Percentiles rank a stretch among this genome's conserved stretches.
Evolutionary conservation across 495 filamentous ascomycete genomes (phyloP).

Genomic region (Hyaloscypha bicolor): DNA sequence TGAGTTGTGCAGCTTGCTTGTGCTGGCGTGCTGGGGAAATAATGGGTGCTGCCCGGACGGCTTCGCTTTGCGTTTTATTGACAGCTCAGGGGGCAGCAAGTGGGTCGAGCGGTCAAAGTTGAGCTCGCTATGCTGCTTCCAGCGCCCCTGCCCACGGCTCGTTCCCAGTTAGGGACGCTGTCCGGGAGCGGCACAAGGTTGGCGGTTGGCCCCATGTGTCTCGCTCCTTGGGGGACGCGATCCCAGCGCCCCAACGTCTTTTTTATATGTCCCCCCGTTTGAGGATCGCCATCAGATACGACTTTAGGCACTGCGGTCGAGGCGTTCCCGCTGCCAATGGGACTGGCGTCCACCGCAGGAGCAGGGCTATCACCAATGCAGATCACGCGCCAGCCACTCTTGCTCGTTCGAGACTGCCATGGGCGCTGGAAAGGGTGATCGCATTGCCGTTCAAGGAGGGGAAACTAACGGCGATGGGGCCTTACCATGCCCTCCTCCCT

Average conservation of each 20-base stretch:
- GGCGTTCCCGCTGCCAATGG: slow-evolving; percentile 24
- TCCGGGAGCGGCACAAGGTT: slow-evolving; percentile 25
- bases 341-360: neutral
- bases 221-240: slow-evolving; percentile 8
- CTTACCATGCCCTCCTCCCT: slow-evolving; percentile 6
- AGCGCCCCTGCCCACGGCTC: slow-evolving; percentile 25
- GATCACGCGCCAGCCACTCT: slow-evolving; percentile 35
- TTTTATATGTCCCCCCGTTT: slow-evolving; percentile 29
- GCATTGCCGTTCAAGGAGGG: slow-evolving; percentile 15
- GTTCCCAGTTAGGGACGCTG: slow-evolving; percentile 19
- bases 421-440: slow-evolving; percentile 18
- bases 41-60: slow-evolving; percentile 13
- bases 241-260: slow-evolving; percentile 28
- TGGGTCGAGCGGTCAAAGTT: slow-evolving; percentile 9
- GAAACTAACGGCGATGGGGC: slow-evolving; percentile 5
- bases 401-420: slow-evolving; percentile 23
- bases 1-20: no score
- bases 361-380: slow-evolving; percentile 29
- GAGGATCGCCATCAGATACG: slow-evolving; percentile 31
- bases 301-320: slow-evolving; percentile 30
- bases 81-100: slow-evolving; percentile 19
- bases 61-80: slow-evolving; percentile 21
- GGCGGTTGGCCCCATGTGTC: neutral
- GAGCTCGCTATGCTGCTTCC: slow-evolving; percentile 14
- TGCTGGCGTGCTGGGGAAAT: neutral